Evolutionary conservation across 306 rosid genomes (phyloP).

Genomic region (Vigna radiata): DNA sequence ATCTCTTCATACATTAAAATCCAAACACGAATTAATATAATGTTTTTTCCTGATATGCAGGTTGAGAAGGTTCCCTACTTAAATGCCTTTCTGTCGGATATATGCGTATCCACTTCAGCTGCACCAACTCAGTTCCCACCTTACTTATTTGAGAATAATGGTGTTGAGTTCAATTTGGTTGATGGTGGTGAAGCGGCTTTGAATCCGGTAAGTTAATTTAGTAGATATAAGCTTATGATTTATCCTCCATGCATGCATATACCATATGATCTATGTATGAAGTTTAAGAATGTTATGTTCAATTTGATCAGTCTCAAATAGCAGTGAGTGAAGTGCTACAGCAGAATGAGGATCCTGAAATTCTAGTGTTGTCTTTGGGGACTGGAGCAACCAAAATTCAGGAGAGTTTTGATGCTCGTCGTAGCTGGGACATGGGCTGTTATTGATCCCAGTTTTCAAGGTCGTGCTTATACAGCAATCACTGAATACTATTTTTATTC

Average conservation of each 20-base stretch:
- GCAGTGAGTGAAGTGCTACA: not conserved
- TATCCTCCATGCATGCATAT: no score
- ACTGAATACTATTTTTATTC: not conserved
- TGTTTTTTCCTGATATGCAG: constrained; percentile 13
- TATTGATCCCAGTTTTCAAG: no score
- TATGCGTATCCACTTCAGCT: constrained; percentile 35
- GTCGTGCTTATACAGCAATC: not conserved
- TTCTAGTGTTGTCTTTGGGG: not conserved
- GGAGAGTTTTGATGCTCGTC: not conserved
- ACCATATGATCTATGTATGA: not conserved
- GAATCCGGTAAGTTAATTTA: constrained; percentile 22
- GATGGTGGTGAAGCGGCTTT: constrained; percentile 32
- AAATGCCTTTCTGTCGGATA: constrained; percentile 35
- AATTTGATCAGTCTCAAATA: not conserved
- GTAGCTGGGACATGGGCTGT: not conserved
- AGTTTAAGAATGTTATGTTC: not conserved
- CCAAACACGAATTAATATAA: no score
- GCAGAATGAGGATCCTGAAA: not conserved
- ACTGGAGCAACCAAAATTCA: not conserved
- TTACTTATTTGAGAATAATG: not conserved
- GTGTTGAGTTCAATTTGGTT: not conserved
- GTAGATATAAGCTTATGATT: no score
- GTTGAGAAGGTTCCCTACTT: not conserved
- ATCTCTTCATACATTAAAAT: no score
- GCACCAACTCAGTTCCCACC: constrained; percentile 25